phyloP scores from a whole-genome alignment of 306 rosid genomes.

The Hippophae gyantsensis region DNA sequence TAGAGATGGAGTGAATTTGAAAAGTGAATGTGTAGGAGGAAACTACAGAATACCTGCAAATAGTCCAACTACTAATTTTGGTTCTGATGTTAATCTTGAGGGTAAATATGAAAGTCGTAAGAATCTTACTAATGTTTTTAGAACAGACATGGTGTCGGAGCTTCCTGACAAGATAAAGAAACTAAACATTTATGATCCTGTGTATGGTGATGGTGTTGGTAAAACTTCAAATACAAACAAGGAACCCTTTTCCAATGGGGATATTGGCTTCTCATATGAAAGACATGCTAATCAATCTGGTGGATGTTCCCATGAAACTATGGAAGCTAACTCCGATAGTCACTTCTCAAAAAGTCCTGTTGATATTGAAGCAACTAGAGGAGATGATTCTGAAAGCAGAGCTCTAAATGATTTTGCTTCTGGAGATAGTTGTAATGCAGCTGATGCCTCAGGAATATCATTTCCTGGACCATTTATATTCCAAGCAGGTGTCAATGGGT shows the following conservation, averaged over 20 bases:
- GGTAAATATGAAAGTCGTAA: constrained; percentile 15
- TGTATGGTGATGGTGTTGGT: constrained; percentile 18
- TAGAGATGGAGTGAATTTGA: constrained; percentile 9
- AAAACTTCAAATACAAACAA: constrained; percentile 7
- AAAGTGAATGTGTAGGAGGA: constrained; percentile 11
- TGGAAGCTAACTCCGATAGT: constrained; percentile 18
- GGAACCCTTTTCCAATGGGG: constrained; percentile 21
- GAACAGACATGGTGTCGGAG: constrained; percentile 19
- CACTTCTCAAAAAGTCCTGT: constrained; percentile 18
- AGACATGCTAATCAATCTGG: constrained; percentile 23
- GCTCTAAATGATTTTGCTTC: constrained; percentile 16
- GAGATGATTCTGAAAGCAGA: constrained; percentile 20
- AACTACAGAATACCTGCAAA: constrained; percentile 4
- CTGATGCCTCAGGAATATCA: constrained; percentile 26
- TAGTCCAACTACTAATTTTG: constrained; percentile 15
- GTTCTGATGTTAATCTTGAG: constrained; percentile 16
- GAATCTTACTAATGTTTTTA: constrained; percentile 13
- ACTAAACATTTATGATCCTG: constrained; percentile 44
- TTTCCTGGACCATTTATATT: constrained; percentile 26
- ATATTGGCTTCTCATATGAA: constrained; percentile 21
- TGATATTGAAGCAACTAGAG: constrained; percentile 19
- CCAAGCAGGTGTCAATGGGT: constrained; percentile 19
- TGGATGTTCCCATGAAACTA: constrained; percentile 16
- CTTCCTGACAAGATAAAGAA: constrained; percentile 54
- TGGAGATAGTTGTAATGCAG: constrained; percentile 22